A percentile compares a stretch with the other conserved stretches of the same genome.
Evolutionary conservation across 176 grass and related monocot species (phyloP).

Genomic region (Poa annua): DNA sequence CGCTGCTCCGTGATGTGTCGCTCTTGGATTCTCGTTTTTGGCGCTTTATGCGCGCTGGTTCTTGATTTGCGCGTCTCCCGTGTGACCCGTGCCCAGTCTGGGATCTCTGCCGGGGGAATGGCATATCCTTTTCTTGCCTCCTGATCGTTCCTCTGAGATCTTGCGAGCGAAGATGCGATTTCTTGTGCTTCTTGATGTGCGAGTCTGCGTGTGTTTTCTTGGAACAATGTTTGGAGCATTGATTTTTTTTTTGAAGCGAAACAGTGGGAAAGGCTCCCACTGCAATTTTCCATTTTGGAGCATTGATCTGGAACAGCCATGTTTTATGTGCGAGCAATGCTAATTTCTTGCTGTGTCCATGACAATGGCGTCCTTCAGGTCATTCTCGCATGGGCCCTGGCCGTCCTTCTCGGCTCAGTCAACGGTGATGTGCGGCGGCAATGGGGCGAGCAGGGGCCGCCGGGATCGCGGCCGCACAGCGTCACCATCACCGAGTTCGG

Average conservation of each 20-base stretch:
- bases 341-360: slow-evolving; percentile 35
- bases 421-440: slow-evolving; percentile 30
- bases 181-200: not conserved
- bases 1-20: slow-evolving; percentile 16
- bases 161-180: slow-evolving; percentile 27
- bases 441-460: slow-evolving; percentile 31
- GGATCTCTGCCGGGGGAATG: slow-evolving; percentile 43
- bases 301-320: slow-evolving; percentile 22
- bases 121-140: slow-evolving; percentile 34
- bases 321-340: not conserved
- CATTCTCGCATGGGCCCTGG: slow-evolving; percentile 51
- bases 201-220: not conserved
- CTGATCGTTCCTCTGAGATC: slow-evolving; percentile 38
- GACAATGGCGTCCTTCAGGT: slow-evolving; percentile 56
- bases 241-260: no score
- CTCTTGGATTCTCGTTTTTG: slow-evolving; percentile 39
- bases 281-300: no score
- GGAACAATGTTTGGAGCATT: slow-evolving; percentile 6
- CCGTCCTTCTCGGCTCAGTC: slow-evolving; percentile 14
- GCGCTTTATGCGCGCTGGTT: slow-evolving; percentile 19
- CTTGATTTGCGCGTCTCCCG: slow-evolving; percentile 28
- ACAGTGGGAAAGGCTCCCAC: no score
- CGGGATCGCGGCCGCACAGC: slow-evolving; percentile 67
- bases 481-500: slow-evolving; percentile 96
- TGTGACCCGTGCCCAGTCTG: slow-evolving; percentile 29